Base-by-base conservation (phyloP, 2,329 filamentous ascomycete species). In the Hypoxylon sp. region DNA sequence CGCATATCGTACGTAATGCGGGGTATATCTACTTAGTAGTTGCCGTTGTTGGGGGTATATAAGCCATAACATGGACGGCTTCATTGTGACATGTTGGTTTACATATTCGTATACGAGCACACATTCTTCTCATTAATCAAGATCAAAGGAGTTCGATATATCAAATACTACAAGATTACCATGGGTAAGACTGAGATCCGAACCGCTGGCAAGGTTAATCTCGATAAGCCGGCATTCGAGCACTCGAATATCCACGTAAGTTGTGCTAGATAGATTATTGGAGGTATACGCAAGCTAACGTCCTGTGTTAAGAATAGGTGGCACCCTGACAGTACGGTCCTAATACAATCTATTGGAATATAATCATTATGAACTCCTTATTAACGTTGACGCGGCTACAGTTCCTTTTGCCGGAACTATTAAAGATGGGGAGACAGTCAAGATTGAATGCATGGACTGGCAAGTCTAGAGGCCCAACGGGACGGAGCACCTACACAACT, bases 381-480 rank as follows among this genome's bases (percentile, higher is more conserved):
- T 55, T 53, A 45, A 59, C 41, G 45, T 55, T 53, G 43, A 59
- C 41, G 45, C 41, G 56, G 38, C 2, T 67, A 36, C 14, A 96
- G 93, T 97, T 56, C 94, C 94, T 0, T 88, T 86, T 61, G 86
- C 85, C 55, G 91, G 85, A 32, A 89, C 86, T 1, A 93, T 98
- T 75, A 90, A 91, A 74, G 90, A 94, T 75, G 91, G 90, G 30
- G 94, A 97, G 81, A 92, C 92, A 0, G 94, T 97, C 72, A 97
- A 97, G 80, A 97, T 97, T 71, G 93, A 97, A 83, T 97, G 94
- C 75, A 84, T 96, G 6, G 93, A 97, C 81, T 97, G 93, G 89
- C 79, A 73, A 65, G 72, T 57, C 25, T 19, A 41, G 76, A 82
- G 80, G 0, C 77, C 13, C 5, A 11, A 34, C 11, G 14, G 3